Conservation (phyloP, 805 yeast species). For the Sugiyamaella mastotermitis region DNA sequence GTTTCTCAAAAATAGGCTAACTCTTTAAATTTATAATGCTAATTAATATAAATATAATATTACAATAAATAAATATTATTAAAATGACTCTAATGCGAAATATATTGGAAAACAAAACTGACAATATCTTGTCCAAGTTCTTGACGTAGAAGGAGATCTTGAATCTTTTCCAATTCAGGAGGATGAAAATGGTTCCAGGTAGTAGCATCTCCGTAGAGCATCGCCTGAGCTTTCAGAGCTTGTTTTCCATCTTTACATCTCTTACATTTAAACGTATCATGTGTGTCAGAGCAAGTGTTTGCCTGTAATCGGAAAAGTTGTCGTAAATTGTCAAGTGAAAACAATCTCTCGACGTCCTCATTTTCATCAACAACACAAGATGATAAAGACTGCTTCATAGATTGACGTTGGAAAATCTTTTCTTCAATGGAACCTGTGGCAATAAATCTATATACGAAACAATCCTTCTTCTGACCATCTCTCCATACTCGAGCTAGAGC, state of each 20-base stretch:
- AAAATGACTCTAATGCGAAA: constrained; percentile 58
- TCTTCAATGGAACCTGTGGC: constrained; percentile 95
- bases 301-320: constrained; percentile 68
- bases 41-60: background rate
- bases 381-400: constrained; percentile 86
- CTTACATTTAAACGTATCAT: constrained; percentile 83
- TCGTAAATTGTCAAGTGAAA: constrained; percentile 73
- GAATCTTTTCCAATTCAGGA: constrained; percentile 53
- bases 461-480: constrained; percentile 96
- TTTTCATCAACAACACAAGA: constrained; percentile 97
- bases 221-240: constrained; percentile 60
- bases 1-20: constrained; percentile 34
- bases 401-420: constrained; percentile 91
- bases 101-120: constrained; percentile 86
- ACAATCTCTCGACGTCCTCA: constrained; percentile 88
- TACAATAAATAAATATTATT: too few relatives aligned
- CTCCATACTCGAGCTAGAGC: constrained; percentile 98
- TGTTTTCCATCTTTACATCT: constrained; percentile 68
- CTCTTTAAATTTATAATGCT: background rate
- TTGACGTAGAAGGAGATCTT: constrained; percentile 71
- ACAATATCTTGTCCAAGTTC: constrained; percentile 67
- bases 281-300: constrained; percentile 79
- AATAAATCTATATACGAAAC: constrained; percentile 89
- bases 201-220: constrained; percentile 96
- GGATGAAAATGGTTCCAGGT: constrained; percentile 91